phyloP scores from a whole-genome alignment of 768 basidiomycete species.

The Trametes villosa region DNA sequence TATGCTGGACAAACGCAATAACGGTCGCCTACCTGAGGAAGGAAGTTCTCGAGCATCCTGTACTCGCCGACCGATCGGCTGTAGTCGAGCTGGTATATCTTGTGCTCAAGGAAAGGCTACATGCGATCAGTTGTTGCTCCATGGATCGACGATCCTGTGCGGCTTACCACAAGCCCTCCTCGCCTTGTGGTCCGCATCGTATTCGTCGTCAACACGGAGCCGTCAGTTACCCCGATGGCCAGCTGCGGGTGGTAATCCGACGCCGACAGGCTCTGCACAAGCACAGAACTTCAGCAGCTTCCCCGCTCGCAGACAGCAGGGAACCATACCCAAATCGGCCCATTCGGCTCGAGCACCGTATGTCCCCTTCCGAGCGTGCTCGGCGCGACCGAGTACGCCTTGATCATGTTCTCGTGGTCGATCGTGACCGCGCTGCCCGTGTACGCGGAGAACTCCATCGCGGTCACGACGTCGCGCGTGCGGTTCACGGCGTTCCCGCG shows the following conservation, averaged over 20 bases:
- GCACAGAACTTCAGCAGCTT: not conserved
- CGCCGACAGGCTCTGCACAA: constrained; percentile 60
- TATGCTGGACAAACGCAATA: not conserved
- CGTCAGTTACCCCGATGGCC: constrained; percentile 83
- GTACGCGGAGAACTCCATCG: constrained; percentile 69
- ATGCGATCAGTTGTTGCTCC: not conserved
- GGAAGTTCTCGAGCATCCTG: constrained; percentile 86
- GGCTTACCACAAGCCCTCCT: constrained; percentile 71
- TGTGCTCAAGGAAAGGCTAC: constrained; percentile 78
- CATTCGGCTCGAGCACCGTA: constrained; percentile 70
- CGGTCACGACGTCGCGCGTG: constrained; percentile 77
- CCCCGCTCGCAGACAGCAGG: not conserved
- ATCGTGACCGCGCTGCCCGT: constrained; percentile 74
- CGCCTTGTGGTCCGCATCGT: constrained; percentile 66
- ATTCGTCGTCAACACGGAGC: constrained; percentile 77
- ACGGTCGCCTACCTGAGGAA: constrained; percentile 60
- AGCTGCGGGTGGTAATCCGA: constrained; percentile 91
- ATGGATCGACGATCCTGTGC: not conserved
- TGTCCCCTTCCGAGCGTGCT: constrained; percentile 77
- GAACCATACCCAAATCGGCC: constrained; percentile 80
- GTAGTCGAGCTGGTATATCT: constrained; percentile 87
- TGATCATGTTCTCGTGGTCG: constrained; percentile 83
- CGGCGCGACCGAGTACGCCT: constrained; percentile 72
- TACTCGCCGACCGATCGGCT: constrained; percentile 74
- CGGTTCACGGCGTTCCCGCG: constrained; percentile 72